These are phyloP conservation scores for Moelleriella libera DNA, from an alignment of 2,329 filamentous ascomycete species.

Conservation along the genomic window DNA sequence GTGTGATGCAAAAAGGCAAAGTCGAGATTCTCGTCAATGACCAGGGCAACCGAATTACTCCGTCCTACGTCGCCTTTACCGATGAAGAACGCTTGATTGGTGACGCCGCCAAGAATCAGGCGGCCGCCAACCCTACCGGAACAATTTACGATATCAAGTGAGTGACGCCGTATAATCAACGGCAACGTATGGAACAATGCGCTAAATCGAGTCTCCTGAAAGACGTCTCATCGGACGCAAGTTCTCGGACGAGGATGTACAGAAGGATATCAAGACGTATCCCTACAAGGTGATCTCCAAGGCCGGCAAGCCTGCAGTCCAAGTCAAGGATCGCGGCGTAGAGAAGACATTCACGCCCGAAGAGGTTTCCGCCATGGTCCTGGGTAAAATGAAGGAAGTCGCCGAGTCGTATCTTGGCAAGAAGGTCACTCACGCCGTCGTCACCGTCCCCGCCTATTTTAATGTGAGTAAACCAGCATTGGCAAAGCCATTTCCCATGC, in stretches of 20 bases:
- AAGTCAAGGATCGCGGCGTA: constrained; percentile 52
- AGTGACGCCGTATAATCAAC: constrained; percentile 20
- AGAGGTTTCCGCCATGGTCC: constrained; percentile 68
- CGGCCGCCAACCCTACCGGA: constrained; percentile 60
- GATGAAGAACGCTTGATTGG: constrained; percentile 94
- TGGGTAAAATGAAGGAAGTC: constrained; percentile 75
- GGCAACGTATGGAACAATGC: not conserved
- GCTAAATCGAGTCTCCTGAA: not conserved
- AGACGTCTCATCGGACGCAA: constrained; percentile 80
- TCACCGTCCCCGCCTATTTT: constrained; percentile 95
- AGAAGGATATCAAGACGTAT: constrained; percentile 95
- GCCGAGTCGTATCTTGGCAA: constrained; percentile 68
- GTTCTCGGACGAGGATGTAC: constrained; percentile 71
- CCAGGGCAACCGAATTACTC: constrained; percentile 92
- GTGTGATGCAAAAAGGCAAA: constrained; percentile 91
- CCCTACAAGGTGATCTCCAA: constrained; percentile 89
- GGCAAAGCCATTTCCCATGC: not conserved
- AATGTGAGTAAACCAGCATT: constrained; percentile 34
- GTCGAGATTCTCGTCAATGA: constrained; percentile 94
- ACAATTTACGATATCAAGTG: constrained; percentile 78
- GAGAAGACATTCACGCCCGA: constrained; percentile 67
- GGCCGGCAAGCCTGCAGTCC: constrained; percentile 77
- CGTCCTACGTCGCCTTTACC: constrained; percentile 91
- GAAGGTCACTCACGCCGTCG: constrained; percentile 76
- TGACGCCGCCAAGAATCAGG: constrained; percentile 96